phyloP scores from a whole-genome alignment of 202 grass and related monocot genomes.

The Dendrocalamus latiflorus region DNA sequence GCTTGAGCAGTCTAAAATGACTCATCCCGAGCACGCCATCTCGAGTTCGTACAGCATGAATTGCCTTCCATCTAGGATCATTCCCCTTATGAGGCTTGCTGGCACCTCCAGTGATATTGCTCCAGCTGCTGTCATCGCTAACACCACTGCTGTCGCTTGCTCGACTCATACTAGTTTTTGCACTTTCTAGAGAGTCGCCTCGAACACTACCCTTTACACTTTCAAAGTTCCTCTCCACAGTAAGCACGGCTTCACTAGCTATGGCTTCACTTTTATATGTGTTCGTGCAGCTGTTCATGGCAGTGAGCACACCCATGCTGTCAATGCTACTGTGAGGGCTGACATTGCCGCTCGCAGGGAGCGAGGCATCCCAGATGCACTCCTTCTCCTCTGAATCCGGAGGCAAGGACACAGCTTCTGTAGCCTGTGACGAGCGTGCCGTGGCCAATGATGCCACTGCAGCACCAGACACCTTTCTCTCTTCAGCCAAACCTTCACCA shows the following conservation, averaged over 20 bases:
- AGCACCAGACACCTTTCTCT: conserved; percentile 39
- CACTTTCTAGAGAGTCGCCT: conserved; percentile 52
- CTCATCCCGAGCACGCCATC: conserved; percentile 56
- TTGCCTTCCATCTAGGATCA: conserved; percentile 62
- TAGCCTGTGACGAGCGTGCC: conserved; percentile 28
- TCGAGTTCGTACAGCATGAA: conserved; percentile 43
- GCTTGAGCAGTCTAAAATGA: conserved; percentile 61
- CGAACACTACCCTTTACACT: conserved; percentile 36
- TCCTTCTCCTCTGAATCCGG: no score
- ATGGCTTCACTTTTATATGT: conserved; percentile 41
- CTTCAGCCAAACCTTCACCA: conserved; percentile 44
- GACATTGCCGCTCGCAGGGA: conserved; percentile 67
- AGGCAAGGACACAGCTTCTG: not conserved
- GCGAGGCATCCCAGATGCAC: conserved; percentile 85
- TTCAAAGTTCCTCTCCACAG: conserved; percentile 11
- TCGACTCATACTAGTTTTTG: conserved; percentile 48
- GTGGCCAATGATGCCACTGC: conserved; percentile 26
- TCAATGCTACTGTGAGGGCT: conserved; percentile 61
- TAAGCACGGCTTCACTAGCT: conserved; percentile 29
- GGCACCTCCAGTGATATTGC: conserved; percentile 37
- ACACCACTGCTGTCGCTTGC: conserved; percentile 57
- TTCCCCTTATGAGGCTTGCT: conserved; percentile 70
- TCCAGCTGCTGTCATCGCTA: conserved; percentile 59
- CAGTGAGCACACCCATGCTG: conserved; percentile 28
- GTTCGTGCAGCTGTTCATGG: conserved; percentile 26